These are phyloP conservation scores for Amphirosellinia nigrospora DNA, from an alignment of 495 filamentous ascomycete genomes.

Conservation along the genomic window DNA sequence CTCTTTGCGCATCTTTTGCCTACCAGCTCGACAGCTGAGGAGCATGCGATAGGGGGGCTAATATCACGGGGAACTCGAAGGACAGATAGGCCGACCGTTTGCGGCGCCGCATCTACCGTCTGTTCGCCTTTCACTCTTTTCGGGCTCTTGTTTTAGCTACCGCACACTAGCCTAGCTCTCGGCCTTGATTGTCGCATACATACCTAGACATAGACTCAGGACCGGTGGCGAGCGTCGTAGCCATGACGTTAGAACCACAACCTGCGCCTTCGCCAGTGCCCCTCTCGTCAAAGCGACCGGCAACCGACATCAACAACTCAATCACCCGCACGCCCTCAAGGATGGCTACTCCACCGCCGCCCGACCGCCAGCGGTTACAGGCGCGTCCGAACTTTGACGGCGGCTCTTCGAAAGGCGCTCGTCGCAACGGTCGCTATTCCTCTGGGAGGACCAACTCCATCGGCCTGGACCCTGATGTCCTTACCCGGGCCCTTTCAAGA, in stretches of 20 bases:
- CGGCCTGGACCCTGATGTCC: conserved; percentile 44
- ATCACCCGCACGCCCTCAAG: conserved; percentile 42
- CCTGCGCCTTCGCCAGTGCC: conserved; percentile 33
- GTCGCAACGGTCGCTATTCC: conserved; percentile 37
- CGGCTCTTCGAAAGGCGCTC: conserved; percentile 34
- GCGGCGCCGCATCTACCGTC: conserved; percentile 20
- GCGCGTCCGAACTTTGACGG: conserved; percentile 38
- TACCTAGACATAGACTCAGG: not conserved
- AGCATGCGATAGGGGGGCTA: conserved; percentile 34
- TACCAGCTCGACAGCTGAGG: conserved; percentile 30
- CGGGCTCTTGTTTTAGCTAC: conserved; percentile 7
- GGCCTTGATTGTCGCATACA: not conserved
- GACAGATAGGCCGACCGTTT: conserved; percentile 23
- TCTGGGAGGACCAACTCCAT: conserved; percentile 35
- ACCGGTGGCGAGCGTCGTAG: not conserved
- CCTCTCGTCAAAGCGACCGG: conserved; percentile 45
- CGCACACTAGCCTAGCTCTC: not conserved
- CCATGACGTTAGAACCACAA: conserved; percentile 49
- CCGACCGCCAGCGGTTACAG: conserved; percentile 44
- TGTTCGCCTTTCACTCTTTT: conserved; percentile 13
- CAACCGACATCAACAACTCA: conserved; percentile 41
- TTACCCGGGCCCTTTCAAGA: conserved; percentile 40
- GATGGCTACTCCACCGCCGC: conserved; percentile 47
- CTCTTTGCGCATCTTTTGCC: conserved; percentile 9
- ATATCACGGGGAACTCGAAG: conserved; percentile 30